Percentiles rank a stretch among this genome's conserved stretches.
phyloP scores from a whole-genome alignment of 2,329 filamentous ascomycete species.

The Stachybotrys chartarum region DNA sequence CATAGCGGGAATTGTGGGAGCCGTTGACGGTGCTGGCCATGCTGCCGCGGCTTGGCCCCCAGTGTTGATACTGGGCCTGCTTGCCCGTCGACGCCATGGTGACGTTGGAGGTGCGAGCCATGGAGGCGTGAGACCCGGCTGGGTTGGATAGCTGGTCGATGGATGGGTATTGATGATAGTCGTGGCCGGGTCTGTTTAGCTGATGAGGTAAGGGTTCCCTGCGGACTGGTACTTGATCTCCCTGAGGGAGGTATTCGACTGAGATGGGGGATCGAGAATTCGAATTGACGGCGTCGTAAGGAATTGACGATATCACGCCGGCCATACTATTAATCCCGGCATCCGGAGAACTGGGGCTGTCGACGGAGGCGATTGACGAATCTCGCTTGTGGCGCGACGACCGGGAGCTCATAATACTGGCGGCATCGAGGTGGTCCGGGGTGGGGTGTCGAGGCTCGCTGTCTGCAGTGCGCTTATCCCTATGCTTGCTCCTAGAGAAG shows the following conservation, averaged over 20 bases:
- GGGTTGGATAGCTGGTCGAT: constrained; percentile 50
- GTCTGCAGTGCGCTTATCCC: constrained; percentile 54
- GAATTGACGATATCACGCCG: constrained; percentile 80
- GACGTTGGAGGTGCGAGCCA: constrained; percentile 60
- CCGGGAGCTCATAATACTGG: constrained; percentile 57
- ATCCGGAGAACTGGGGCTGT: constrained; percentile 58
- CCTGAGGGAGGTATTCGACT: constrained; percentile 64
- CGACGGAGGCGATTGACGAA: constrained; percentile 65
- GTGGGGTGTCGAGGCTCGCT: constrained; percentile 48
- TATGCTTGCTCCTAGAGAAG: constrained; percentile 85
- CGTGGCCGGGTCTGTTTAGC: constrained; percentile 66
- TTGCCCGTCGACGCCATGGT: constrained; percentile 67
- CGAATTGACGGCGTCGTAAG: constrained; percentile 64
- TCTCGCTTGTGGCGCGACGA: constrained; percentile 69
- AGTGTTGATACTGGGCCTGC: constrained; percentile 70
- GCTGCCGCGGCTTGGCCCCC: constrained; percentile 52
- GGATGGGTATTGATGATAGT: constrained; percentile 85
- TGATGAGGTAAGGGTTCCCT: constrained; percentile 77
- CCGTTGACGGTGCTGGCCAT: constrained; percentile 43
- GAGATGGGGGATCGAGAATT: constrained; percentile 65
- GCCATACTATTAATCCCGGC: constrained; percentile 65
- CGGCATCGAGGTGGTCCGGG: constrained; percentile 50
- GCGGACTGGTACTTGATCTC: constrained; percentile 54
- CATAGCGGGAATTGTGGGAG: constrained; percentile 53
- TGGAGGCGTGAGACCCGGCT: constrained; percentile 48